These are phyloP conservation scores for Lachancea kluyveri DNA, from an alignment of 805 yeast species.

Conservation along the genomic window DNA sequence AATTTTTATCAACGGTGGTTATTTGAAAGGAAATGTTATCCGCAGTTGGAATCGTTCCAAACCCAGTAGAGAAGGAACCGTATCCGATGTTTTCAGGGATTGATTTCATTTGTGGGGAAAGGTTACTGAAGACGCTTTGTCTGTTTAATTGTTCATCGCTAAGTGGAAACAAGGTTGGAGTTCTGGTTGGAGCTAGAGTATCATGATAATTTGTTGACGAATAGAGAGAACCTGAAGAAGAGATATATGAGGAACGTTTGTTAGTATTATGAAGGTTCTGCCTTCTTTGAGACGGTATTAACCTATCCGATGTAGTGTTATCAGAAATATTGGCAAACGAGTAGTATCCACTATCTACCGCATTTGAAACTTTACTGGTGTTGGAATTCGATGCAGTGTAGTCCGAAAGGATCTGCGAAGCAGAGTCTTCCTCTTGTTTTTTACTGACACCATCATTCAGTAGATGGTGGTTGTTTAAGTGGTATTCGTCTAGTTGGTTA, in stretches of 20 bases:
- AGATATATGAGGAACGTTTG: conserved; percentile 5
- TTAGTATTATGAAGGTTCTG: too few species aligned
- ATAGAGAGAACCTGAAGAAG: conserved; percentile 7
- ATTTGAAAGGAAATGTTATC: conserved; percentile 24
- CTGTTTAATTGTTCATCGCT: conserved; percentile 3
- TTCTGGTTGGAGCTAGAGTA: conserved; percentile 18
- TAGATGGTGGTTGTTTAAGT: conserved; percentile 25
- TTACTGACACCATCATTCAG: conserved; percentile 18
- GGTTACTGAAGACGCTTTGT: conserved; percentile 6
- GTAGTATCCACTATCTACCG: conserved; percentile 20
- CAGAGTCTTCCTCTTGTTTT: conserved; percentile 14
- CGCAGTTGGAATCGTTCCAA: conserved; percentile 24
- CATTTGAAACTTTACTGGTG: conserved; percentile 23
- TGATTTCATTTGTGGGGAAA: conserved; percentile 17
- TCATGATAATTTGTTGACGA: conserved; percentile 12
- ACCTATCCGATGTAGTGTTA: conserved; percentile 25
- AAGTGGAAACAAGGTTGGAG: background rate
- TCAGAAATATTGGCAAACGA: conserved; percentile 35
- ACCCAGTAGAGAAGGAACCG: conserved; percentile 13
- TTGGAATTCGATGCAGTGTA: conserved; percentile 22
- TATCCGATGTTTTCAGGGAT: conserved; percentile 15
- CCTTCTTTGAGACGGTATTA: too few species aligned
- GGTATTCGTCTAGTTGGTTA: conserved; percentile 13
- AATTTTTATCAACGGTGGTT: conserved; percentile 4
- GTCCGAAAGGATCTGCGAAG: conserved; percentile 29